These are phyloP conservation scores for Jatropha curcas DNA, from an alignment of 345 rosid species.

Conservation along the genomic window DNA sequence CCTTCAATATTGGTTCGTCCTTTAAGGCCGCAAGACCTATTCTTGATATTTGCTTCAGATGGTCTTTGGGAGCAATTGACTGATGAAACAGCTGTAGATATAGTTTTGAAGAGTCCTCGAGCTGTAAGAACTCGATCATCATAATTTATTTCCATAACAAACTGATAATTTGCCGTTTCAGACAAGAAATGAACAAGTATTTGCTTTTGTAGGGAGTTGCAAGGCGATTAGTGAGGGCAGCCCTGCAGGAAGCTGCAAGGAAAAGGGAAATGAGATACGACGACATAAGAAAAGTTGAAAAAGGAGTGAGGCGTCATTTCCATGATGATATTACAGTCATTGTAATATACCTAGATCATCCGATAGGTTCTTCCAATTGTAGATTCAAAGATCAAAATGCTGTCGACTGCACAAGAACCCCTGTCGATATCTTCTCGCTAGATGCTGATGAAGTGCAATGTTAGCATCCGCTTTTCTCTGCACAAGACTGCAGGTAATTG, in stretches of 20 bases:
- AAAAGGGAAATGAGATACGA: slow-evolving; percentile 51
- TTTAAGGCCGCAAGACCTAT: slow-evolving; percentile 40
- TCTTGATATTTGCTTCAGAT: slow-evolving; percentile 57
- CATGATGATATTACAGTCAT: slow-evolving; percentile 69
- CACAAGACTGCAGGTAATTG: background rate
- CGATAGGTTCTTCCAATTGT: slow-evolving; percentile 21
- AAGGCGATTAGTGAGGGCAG: slow-evolving; percentile 53
- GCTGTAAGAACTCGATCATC: slow-evolving; percentile 25
- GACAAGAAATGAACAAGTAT: background rate
- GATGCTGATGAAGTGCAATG: slow-evolving; percentile 29
- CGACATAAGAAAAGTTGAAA: slow-evolving; percentile 44
- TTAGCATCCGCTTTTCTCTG: background rate
- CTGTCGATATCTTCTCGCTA: slow-evolving; percentile 51
- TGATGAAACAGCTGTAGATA: slow-evolving; percentile 48
- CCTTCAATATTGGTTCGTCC: slow-evolving; percentile 44
- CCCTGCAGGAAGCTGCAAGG: slow-evolving; percentile 54
- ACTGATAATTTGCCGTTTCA: background rate
- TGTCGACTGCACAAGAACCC: slow-evolving; percentile 38
- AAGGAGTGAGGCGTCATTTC: slow-evolving; percentile 56
- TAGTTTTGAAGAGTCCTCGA: slow-evolving; percentile 44
- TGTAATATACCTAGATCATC: slow-evolving; percentile 54
- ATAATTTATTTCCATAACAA: background rate
- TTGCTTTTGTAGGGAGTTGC: slow-evolving; percentile 51
- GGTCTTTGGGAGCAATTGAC: slow-evolving; percentile 62
- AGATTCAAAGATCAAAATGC: slow-evolving; percentile 24